Conservation (phyloP, 768 basidiomycete genomes). For the Tylopilus cervinicoccineus region DNA sequence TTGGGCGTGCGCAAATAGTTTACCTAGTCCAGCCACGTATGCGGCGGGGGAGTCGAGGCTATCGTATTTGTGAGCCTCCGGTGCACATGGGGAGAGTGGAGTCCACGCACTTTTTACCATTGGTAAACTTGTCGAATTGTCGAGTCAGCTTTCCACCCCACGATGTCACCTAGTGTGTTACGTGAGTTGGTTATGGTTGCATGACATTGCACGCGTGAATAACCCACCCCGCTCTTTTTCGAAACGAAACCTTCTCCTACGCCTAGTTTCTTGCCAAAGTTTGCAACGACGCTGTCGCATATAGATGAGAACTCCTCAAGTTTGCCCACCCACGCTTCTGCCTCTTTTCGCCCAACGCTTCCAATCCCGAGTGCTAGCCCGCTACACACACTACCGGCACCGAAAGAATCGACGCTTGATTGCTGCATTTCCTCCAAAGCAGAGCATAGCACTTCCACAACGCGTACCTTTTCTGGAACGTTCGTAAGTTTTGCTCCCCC, state of each 20-base stretch:
- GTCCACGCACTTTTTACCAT: constrained; percentile 80
- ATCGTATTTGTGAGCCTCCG: constrained; percentile 15
- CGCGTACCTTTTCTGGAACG: constrained; percentile 79
- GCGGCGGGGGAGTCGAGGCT: constrained; percentile 87
- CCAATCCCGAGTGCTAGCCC: constrained; percentile 73
- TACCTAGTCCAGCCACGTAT: constrained; percentile 74
- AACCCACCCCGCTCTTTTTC: constrained; percentile 66
- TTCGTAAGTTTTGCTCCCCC: constrained; percentile 83
- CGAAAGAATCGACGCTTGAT: constrained; percentile 70
- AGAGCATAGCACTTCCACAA: constrained; percentile 72
- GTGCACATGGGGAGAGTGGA: constrained; percentile 3
- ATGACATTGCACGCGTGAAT: background rate
- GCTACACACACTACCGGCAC: constrained; percentile 73
- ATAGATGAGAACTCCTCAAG: constrained; percentile 77
- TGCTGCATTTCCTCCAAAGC: constrained; percentile 77
- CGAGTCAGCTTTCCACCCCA: constrained; percentile 75
- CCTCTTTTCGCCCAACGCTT: constrained; percentile 72
- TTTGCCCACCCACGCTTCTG: constrained; percentile 70
- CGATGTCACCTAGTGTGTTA: constrained; percentile 42
- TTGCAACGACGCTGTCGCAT: constrained; percentile 75
- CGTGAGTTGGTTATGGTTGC: constrained; percentile 9
- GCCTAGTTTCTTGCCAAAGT: constrained; percentile 84
- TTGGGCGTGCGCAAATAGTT: constrained; percentile 70
- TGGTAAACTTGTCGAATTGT: constrained; percentile 79
- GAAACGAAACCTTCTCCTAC: constrained; percentile 84